Percentiles rank a stretch among this genome's conserved stretches.
Conservation (phyloP, 2,329 filamentous ascomycete species). For the Penicillium sp. region DNA sequence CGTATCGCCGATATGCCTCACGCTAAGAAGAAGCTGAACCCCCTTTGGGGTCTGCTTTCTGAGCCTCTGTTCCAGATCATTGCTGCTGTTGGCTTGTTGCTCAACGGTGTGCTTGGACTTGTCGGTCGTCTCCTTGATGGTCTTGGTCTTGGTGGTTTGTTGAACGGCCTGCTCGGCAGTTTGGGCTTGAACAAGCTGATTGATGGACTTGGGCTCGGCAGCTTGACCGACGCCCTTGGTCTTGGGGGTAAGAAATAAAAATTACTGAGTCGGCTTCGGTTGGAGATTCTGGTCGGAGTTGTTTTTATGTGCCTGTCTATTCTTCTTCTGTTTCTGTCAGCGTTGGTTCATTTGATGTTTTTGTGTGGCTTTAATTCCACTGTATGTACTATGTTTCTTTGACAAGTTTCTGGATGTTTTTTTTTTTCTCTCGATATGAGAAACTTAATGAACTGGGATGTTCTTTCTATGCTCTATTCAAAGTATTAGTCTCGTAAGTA, state of each 20-base stretch:
- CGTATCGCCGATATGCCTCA: conserved; percentile 90
- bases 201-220: conserved; percentile 54
- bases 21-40: conserved; percentile 92
- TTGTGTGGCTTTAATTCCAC: background rate
- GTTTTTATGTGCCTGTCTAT: background rate
- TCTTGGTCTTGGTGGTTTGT: conserved; percentile 77
- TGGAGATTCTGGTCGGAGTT: background rate
- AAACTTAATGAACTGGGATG: background rate
- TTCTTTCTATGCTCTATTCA: conserved; percentile 9
- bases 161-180: conserved; percentile 74
- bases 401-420: background rate
- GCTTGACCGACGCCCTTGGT: conserved; percentile 41
- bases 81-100: conserved; percentile 78
- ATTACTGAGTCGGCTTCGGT: background rate
- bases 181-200: conserved; percentile 64
- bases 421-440: background rate
- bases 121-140: conserved; percentile 79
- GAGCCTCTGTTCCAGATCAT: conserved; percentile 93
- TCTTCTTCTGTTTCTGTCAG: background rate
- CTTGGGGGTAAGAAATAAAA: conserved; percentile 54
- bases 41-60: conserved; percentile 71
- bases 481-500: conserved; percentile 10
- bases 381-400: conserved; percentile 1
- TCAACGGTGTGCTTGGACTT: conserved; percentile 80
- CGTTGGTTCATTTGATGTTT: background rate